These are phyloP conservation scores for Neonectria coccinea DNA, from an alignment of 2,329 filamentous ascomycete species.

Conservation along the genomic window DNA sequence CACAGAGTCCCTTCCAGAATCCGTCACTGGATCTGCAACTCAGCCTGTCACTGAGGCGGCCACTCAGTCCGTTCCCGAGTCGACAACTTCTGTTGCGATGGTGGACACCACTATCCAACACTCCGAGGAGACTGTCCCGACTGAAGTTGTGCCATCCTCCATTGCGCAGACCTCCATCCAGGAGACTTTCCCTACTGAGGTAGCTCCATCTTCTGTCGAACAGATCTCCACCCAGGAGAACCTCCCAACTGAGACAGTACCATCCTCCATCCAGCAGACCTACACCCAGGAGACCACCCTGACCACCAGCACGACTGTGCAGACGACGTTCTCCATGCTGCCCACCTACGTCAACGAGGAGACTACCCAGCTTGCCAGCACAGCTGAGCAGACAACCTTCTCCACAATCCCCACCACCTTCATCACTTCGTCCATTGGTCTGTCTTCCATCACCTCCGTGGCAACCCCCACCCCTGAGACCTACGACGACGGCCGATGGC, in stretches of 20 bases:
- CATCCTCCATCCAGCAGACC: neutral
- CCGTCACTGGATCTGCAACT: neutral
- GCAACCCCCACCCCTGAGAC: conserved; percentile 43
- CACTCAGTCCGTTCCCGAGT: neutral
- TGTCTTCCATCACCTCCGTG: conserved; percentile 13
- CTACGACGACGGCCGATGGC: conserved; percentile 60
- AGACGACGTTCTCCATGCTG: neutral
- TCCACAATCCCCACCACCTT: conserved; percentile 29
- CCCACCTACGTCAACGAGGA: conserved; percentile 2
- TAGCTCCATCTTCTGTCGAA: neutral
- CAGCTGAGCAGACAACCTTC: conserved; percentile 33
- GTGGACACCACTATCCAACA: neutral
- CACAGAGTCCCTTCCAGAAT: neutral
- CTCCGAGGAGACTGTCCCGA: neutral
- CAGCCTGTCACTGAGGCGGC: neutral
- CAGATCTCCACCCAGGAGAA: neutral
- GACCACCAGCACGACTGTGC: neutral
- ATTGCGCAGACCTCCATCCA: too few relatives aligned
- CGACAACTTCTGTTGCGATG: neutral
- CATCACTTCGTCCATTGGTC: conserved; percentile 11
- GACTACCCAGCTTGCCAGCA: conserved; percentile 3
- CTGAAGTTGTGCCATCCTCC: neutral
- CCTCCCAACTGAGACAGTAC: neutral
- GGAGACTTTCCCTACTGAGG: neutral
- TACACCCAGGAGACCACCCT: neutral